Evolutionary conservation across 176 grass and related monocot species (phyloP), one percentile per base, ranked within the genome.

Genomic region (Musa schizocarpa): DNA sequence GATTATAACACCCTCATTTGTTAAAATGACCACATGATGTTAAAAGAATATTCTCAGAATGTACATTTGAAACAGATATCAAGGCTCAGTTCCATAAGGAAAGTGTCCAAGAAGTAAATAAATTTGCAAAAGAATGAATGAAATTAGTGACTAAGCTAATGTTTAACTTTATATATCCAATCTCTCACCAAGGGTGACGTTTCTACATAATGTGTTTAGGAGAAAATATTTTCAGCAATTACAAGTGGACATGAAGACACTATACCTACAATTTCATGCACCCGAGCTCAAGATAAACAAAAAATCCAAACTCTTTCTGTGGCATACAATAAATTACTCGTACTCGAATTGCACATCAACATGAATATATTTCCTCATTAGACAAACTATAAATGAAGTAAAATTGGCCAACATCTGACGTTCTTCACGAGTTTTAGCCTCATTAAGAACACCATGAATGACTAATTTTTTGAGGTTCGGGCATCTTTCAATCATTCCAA

Each of bases 381-480:
- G 78, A 63, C 69, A 71, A 72, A 93, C 83, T 52, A 98, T 87
- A 76, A 91, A 93, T 50, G 88, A 93, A 65, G 86, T 89, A 63
- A 98, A 93, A 83, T 58, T 90, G 82, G 88, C 84, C 56, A 93
- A 56, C 74, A 91, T 89, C 59, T 91, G 90, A 57, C 80, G 83
- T 78, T 98, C 86, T 83, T 98, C 90, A 50, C 84, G 77, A 8
- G 90, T 98, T 98, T 90, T 93, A 57, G 89, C 87, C 77, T 96
- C 87, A 61, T 89, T 90, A 78, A 92, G 81, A 82, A 92, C 85
- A 81, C 94, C 90, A 87, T 91, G 94, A 59, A 98, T 91, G 48
- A 98, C 82, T 77, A 93, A 85, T 82, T 93, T 98, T 80, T 93
- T 93, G 50, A 98, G 88, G 84, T 98, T 98, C 63, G 94, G 94